Evolutionary conservation across 441 rosid species (phyloP), one percentile per base, ranked within the genome.

Genomic region (Pelargonium australe): DNA sequence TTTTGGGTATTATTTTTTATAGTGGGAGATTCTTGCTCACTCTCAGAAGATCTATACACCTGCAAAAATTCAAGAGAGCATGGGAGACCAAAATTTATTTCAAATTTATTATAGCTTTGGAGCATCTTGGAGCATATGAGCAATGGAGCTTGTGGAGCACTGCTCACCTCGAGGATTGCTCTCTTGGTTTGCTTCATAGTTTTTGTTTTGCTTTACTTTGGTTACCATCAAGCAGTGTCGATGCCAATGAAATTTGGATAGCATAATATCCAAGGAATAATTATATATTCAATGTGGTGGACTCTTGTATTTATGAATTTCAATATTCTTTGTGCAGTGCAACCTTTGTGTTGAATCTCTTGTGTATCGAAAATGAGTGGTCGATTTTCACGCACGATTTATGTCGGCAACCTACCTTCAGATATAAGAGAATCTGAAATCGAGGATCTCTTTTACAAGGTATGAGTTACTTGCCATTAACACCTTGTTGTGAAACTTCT

Each of bases 71-170:
- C 85, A 62, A 79, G 88, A 82, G 83, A 83, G 80, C 82, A 85
- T 83, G 75, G 84, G 90, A 85, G 90, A 78, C 68, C 83, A 77
- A 77, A 80, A 72, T 82, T 69, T 70, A 74, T 85, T 89, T 85
- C 87, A 77, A 83, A 80, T 84, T 84, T 78, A 79, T 77, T 85
- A 75, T 91, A 80, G 90, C 98, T 85, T 84, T 83, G 97, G 95
- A 89, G 94, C 95, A 83, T 85, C 80, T 78, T 84, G 93, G 93
- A 91, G 96, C 90, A 83, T 82, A 83, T 81, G 84, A 80, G 87
- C 89, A 80, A 86, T 86, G 97, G 93, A 91, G 97, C 95, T 89
- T 88, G 80, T 86, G 98, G 93, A 89, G 93, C 92, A 89, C 86
- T 71, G 88, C 93, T 88, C 96, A 79, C 83, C 78, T 83, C 84